Conservation (phyloP, 73 alveolate species). For the Blepharisma japonicum region DNA sequence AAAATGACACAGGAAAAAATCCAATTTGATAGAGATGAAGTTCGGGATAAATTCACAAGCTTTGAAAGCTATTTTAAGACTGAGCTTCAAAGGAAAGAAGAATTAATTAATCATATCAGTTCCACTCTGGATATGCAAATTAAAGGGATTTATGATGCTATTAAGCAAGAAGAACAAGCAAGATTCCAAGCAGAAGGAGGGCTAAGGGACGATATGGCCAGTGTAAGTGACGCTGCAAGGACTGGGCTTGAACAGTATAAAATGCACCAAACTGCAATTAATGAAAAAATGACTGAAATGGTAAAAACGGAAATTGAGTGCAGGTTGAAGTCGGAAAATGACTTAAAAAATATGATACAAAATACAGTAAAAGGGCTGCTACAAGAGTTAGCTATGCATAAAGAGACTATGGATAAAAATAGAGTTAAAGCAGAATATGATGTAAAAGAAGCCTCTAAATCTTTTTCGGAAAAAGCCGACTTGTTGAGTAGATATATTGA, state of each 20-base stretch:
- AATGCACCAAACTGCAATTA: slow-evolving; percentile 48
- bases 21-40: slow-evolving; percentile 56
- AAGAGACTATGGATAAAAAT: slow-evolving; percentile 47
- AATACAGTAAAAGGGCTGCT: slow-evolving; percentile 50
- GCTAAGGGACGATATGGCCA: slow-evolving; percentile 54
- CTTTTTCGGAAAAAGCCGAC: slow-evolving; percentile 60
- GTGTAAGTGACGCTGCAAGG: slow-evolving; percentile 38
- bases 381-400: slow-evolving; percentile 51
- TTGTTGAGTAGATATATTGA: slow-evolving; percentile 60
- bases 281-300: slow-evolving; percentile 66
- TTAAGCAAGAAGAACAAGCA: slow-evolving; percentile 52
- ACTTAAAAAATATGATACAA: slow-evolving; percentile 44
- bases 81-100: slow-evolving; percentile 67
- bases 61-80: slow-evolving; percentile 56
- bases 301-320: slow-evolving; percentile 60
- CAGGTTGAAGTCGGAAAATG: slow-evolving; percentile 38
- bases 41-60: slow-evolving; percentile 50
- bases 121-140: slow-evolving; percentile 50
- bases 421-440: slow-evolving; percentile 41
- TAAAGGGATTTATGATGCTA: slow-evolving; percentile 55
- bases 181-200: slow-evolving; percentile 54
- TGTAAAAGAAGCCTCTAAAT: slow-evolving; percentile 56
- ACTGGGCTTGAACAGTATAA: slow-evolving; percentile 49
- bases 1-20: slow-evolving; percentile 42
- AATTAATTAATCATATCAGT: slow-evolving; percentile 44